phyloP scores from a whole-genome alignment of 2,329 filamentous ascomycete genomes.

The Chaetomium globosum region DNA sequence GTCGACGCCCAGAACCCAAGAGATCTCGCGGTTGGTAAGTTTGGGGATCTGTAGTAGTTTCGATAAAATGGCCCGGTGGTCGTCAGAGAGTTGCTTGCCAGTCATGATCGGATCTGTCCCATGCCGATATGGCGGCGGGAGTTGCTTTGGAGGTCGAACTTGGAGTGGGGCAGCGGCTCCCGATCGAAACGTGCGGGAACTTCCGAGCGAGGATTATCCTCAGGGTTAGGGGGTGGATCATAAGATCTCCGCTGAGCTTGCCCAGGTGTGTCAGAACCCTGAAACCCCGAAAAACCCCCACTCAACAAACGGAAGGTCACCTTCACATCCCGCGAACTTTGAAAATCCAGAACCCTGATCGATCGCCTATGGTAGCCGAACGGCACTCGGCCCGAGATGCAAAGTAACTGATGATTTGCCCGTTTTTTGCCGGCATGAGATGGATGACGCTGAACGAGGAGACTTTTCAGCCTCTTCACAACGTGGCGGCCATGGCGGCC shows the following conservation, averaged over 20 bases:
- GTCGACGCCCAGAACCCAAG: conserved; percentile 32
- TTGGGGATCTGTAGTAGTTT: conserved; percentile 33
- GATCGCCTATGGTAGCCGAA: neutral
- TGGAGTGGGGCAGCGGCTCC: conserved; percentile 13
- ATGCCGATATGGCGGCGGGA: neutral
- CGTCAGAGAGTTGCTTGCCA: conserved; percentile 32
- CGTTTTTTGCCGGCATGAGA: neutral
- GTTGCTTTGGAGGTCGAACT: neutral
- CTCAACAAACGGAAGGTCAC: neutral
- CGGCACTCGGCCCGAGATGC: conserved; percentile 6
- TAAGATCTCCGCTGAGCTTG: neutral
- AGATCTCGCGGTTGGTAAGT: conserved; percentile 35
- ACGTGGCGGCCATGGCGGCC: neutral
- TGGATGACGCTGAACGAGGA: conserved; percentile 11
- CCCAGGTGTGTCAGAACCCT: too few species aligned
- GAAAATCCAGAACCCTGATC: neutral
- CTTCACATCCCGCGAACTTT: conserved; percentile 4
- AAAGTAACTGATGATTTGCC: neutral
- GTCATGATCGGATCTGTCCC: conserved; percentile 27
- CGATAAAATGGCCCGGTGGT: conserved; percentile 30
- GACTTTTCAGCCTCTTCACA: conserved; percentile 9
- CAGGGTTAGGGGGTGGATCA: conserved; percentile 14
- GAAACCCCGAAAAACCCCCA: neutral
- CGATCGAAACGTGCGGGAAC: neutral
- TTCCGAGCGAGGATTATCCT: neutral